Evolutionary conservation across 1,284 basidiomycete species (phyloP).

Genomic region (Marasmius sp.): DNA sequence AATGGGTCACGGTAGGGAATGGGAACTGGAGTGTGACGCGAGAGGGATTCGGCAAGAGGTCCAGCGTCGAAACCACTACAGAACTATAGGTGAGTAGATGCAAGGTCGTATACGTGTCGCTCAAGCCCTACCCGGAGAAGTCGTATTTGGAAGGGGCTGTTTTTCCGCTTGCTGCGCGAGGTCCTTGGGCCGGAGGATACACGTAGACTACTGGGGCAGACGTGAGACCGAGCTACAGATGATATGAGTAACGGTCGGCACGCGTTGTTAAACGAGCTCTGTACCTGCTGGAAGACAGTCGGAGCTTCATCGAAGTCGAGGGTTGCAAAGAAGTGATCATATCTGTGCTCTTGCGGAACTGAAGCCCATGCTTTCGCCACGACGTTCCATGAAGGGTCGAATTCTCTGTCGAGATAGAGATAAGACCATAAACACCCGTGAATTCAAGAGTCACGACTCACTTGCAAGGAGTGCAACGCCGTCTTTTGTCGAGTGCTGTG

Average conservation of each 20-base stretch:
- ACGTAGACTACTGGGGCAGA: slow-evolving; percentile 86
- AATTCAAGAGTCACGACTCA: slow-evolving; percentile 27
- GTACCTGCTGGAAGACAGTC: slow-evolving; percentile 77
- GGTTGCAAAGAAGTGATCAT: slow-evolving; percentile 89
- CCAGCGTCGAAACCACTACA: slow-evolving; percentile 78
- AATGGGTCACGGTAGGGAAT: slow-evolving; percentile 77
- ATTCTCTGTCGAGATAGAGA: slow-evolving; percentile 55
- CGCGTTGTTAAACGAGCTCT: slow-evolving; percentile 10
- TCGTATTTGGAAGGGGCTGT: slow-evolving; percentile 71
- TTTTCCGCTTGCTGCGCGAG: slow-evolving; percentile 56
- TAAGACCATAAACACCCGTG: not conserved
- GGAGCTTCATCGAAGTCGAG: slow-evolving; percentile 82
- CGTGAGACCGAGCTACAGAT: slow-evolving; percentile 54
- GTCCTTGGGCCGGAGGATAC: slow-evolving; percentile 74
- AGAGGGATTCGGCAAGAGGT: slow-evolving; percentile 76
- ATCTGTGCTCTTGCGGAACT: slow-evolving; percentile 56
- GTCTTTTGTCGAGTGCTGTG: slow-evolving; percentile 79
- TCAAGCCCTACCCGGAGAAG: slow-evolving; percentile 61
- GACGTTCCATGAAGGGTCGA: slow-evolving; percentile 77
- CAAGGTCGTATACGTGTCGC: slow-evolving; percentile 4
- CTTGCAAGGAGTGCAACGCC: slow-evolving; percentile 83
- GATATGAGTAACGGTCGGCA: not conserved
- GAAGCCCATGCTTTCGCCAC: slow-evolving; percentile 82
- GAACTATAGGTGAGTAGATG: not conserved
- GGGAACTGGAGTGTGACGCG: slow-evolving; percentile 65